phyloP scores from a whole-genome alignment of 2,329 filamentous ascomycete genomes.

The Diaporthe citri region DNA sequence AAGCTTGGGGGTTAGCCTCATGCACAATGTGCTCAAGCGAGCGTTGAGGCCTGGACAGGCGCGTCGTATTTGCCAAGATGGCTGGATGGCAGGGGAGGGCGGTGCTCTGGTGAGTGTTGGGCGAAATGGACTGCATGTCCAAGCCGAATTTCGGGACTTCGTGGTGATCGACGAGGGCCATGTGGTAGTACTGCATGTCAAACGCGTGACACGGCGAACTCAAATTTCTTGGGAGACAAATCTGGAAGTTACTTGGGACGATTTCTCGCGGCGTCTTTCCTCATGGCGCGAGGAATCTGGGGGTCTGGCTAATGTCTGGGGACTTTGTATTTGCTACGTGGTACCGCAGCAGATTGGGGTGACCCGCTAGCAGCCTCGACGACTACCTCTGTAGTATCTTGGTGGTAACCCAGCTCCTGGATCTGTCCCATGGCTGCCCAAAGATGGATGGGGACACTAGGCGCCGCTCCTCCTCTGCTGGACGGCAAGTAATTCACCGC shows the following conservation, averaged over 20 bases:
- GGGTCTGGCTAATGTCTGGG: background rate
- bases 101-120: conserved; percentile 11
- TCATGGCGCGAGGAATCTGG: background rate
- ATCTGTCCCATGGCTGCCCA: background rate
- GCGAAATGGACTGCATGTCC: background rate
- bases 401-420: background rate
- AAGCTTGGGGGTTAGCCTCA: conserved; percentile 28
- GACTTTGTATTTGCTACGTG: background rate
- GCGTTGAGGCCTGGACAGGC: conserved; percentile 22
- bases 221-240: conserved; percentile 4
- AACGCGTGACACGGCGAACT: conserved; percentile 23
- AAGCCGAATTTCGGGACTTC: conserved; percentile 28
- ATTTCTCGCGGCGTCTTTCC: background rate
- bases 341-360: background rate
- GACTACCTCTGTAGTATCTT: conserved; percentile 1
- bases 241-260: conserved; percentile 5
- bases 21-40: conserved; percentile 32
- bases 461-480: background rate
- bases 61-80: conserved; percentile 28
- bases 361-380: conserved; percentile 13
- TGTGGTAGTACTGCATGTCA: conserved; percentile 16
- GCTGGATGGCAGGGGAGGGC: background rate
- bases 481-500: background rate
- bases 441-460: background rate
- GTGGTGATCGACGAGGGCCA: background rate